Percentiles rank a stretch among this genome's conserved stretches.
Evolutionary conservation across 1,139 yeast genomes (phyloP).

Genomic region (Eremothecium gossypii): DNA sequence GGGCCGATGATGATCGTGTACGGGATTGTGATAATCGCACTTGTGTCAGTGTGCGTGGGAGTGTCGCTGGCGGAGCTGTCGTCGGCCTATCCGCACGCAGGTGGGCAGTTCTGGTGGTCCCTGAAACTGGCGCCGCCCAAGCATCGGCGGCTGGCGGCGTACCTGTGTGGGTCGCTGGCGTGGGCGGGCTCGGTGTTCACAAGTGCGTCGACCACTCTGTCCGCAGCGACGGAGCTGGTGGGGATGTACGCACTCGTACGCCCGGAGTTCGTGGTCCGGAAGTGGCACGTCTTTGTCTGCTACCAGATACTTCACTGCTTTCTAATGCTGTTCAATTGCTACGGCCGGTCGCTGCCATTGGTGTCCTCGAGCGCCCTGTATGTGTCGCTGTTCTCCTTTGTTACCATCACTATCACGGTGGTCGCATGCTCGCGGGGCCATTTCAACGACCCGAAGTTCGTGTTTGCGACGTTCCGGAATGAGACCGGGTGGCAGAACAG

Average conservation of each 20-base stretch:
- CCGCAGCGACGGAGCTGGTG: constrained; percentile 43
- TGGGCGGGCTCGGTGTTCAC: constrained; percentile 55
- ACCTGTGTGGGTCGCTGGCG: constrained; percentile 48
- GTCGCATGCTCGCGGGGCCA: constrained; percentile 47
- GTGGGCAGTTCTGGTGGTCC: constrained; percentile 64
- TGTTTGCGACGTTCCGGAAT: constrained; percentile 51
- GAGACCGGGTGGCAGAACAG: constrained; percentile 56
- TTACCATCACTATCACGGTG: constrained; percentile 47
- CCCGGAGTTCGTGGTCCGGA: constrained; percentile 37
- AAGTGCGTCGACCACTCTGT: constrained; percentile 49
- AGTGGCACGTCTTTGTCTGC: constrained; percentile 53
- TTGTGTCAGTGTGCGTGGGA: constrained; percentile 42
- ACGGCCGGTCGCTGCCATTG: constrained; percentile 47
- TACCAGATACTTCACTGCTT: constrained; percentile 39
- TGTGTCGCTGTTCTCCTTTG: constrained; percentile 45
- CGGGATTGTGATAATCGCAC: constrained; percentile 57
- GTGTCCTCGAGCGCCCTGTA: constrained; percentile 47
- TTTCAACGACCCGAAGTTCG: constrained; percentile 49
- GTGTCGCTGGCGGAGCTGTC: constrained; percentile 45
- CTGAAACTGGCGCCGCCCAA: constrained; percentile 44
- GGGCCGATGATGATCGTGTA: constrained; percentile 62
- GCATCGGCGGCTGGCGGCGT: constrained; percentile 44
- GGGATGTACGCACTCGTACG: constrained; percentile 48
- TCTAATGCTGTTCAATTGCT: constrained; percentile 45
- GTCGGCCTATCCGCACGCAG: constrained; percentile 55